These are phyloP conservation scores for Beauveria pseudobassiana DNA, from an alignment of 2,329 filamentous ascomycete species.

Conservation along the genomic window DNA sequence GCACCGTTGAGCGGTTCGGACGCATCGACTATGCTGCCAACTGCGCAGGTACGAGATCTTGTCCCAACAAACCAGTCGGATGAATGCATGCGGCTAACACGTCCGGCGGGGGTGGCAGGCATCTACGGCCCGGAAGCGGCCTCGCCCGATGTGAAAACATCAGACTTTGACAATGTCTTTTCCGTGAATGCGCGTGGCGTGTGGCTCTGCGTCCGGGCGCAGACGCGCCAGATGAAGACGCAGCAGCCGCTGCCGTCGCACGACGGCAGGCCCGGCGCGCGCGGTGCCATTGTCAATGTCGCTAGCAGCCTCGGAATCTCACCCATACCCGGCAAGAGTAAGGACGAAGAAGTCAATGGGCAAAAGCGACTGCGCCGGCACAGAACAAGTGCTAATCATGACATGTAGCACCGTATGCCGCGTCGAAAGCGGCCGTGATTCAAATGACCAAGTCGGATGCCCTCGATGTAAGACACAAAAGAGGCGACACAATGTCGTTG, in stretches of 20 bases:
- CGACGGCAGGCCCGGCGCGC: conserved; percentile 32
- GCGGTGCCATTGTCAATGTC: conserved; percentile 38
- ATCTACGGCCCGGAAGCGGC: conserved; percentile 29
- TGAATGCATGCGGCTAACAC: background rate
- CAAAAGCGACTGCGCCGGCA: background rate
- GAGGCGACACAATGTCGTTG: background rate
- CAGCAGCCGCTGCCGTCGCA: conserved; percentile 35
- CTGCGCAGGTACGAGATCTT: conserved; percentile 27
- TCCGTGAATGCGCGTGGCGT: conserved; percentile 35
- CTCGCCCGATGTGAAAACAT: conserved; percentile 25
- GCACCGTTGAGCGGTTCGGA: conserved; percentile 26
- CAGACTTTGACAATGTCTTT: conserved; percentile 36
- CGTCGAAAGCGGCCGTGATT: conserved; percentile 38
- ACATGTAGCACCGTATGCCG: conserved; percentile 34
- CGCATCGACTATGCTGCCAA: conserved; percentile 41
- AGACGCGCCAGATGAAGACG: conserved; percentile 34
- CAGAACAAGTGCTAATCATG: background rate
- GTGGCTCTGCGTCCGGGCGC: conserved; percentile 37
- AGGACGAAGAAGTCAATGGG: conserved; percentile 9
- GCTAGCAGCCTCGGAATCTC: conserved; percentile 36
- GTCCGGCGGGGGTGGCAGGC: conserved; percentile 15
- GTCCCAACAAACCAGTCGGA: background rate
- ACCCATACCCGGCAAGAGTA: conserved; percentile 32
- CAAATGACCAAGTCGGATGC: conserved; percentile 39
- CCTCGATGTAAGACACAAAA: conserved; percentile 30